phyloP scores from a whole-genome alignment of 495 filamentous ascomycete genomes.

The Emericellopsis terricola region DNA sequence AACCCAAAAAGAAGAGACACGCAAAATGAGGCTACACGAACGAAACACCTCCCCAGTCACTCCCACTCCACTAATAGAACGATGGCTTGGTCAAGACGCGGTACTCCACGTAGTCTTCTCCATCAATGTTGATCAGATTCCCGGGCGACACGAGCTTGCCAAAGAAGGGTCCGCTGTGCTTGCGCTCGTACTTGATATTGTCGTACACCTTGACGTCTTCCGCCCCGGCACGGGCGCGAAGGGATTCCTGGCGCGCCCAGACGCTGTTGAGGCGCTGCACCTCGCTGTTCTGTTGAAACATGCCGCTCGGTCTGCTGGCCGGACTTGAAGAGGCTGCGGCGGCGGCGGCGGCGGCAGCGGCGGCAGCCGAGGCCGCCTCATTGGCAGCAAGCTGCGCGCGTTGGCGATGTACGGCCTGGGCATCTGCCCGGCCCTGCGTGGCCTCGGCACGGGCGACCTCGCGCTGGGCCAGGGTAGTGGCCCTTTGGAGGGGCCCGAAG shows the following conservation, averaged over 20 bases:
- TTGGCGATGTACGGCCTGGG: conserved; percentile 16
- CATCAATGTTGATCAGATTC: conserved; percentile 34
- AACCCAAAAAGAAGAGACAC: not conserved
- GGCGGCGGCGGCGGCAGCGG: not conserved
- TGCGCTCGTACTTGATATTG: conserved; percentile 35
- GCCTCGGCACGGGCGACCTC: conserved; percentile 26
- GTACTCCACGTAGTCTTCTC: conserved; percentile 40
- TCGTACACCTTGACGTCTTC: conserved; percentile 32
- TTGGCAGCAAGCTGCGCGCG: not conserved
- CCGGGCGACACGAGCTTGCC: conserved; percentile 32
- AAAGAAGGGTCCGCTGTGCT: conserved; percentile 29
- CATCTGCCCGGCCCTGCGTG: conserved; percentile 16
- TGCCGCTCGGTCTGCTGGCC: conserved; percentile 6
- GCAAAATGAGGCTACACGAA: too few species aligned
- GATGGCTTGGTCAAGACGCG: conserved; percentile 34
- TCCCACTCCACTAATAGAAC: conserved; percentile 18
- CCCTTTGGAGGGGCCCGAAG: conserved; percentile 9
- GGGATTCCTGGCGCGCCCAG: conserved; percentile 26
- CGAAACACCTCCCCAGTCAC: too few species aligned
- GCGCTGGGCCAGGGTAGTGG: conserved; percentile 19
- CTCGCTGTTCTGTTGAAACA: conserved; percentile 19
- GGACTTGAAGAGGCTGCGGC: not conserved
- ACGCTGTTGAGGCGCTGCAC: conserved; percentile 24
- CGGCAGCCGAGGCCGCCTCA: conserved; percentile 5
- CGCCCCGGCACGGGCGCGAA: conserved; percentile 14